Evolutionary conservation across 495 filamentous ascomycete species (phyloP), one percentile per base, ranked within the genome.

Genomic region (Penicillium flavigenum): DNA sequence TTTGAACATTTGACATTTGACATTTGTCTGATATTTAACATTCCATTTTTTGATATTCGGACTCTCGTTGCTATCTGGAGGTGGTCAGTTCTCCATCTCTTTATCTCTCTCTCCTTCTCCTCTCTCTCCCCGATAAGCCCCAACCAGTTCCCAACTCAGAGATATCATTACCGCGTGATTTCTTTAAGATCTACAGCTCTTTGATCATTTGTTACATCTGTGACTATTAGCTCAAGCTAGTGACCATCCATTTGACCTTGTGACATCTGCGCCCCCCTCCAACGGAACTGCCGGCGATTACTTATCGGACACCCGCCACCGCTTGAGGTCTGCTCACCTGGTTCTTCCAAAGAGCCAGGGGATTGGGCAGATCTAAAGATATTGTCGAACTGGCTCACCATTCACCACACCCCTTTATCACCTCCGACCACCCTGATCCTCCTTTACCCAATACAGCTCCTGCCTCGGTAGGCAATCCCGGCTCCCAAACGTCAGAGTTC

Each of bases 301-400:
- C 45, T 48, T 57, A 57, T 51, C 54, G 32, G 44, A 51, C 29
- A 44, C 31, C 52, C 16, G 42, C 41, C 47, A 36, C 55, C 56
- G 29, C 53, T 61, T 56, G 57, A 73, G 72, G 63, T 77, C 75
- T 79, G 74, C 76, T 75, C 74, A 69, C 74, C 76, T 79, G 76
- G 76, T 79, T 79, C 75, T 76, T 65, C 29, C 54, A 68, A 62
- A 72, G 76, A 80, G 72, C 78, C 74, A 74, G 76, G 69, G 60
- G 59, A 67, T 65, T 73, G 76, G 74, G 80, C 73, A 75, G 66
- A 72, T 73, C 78, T 69, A 65, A 57, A 66, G 62, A 69, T 54
- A 64, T 64, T 52, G 76, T 81, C 83, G 85, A 83, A 78, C 85
- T 88, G 85, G 85, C 83, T 75, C 73, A 82, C 79, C 74, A 83